These are phyloP conservation scores for Adansonia gregorii DNA, from an alignment of 441 rosid genomes.

Conservation along the genomic window DNA sequence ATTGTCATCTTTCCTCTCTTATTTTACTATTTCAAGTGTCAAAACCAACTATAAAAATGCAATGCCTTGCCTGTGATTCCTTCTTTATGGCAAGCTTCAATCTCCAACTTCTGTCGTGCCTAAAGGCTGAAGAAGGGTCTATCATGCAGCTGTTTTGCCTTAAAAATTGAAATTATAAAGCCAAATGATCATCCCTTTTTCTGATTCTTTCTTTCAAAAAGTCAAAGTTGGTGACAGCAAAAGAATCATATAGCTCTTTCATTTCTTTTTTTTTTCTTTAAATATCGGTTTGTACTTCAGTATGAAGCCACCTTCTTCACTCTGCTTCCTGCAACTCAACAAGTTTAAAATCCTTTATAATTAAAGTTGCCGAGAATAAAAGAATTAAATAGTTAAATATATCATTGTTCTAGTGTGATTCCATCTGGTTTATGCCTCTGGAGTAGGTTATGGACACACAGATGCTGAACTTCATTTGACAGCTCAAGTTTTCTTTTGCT, in stretches of 20 bases:
- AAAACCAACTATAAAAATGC: background rate
- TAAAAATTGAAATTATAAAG: background rate
- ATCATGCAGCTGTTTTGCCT: background rate
- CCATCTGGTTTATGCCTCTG: background rate
- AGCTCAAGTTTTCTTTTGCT: constrained; percentile 10
- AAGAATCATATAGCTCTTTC: background rate
- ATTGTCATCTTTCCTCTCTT: background rate
- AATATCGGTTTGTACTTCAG: background rate
- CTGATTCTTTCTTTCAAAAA: background rate
- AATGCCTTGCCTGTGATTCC: background rate
- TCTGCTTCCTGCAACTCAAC: background rate
- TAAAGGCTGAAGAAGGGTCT: background rate
- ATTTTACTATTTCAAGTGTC: background rate
- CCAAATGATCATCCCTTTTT: background rate
- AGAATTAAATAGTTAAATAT: background rate
- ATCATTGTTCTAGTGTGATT: background rate
- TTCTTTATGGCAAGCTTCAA: background rate
- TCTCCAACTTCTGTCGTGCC: background rate
- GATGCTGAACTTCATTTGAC: background rate
- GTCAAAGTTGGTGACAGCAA: background rate
- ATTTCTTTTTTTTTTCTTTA: background rate
- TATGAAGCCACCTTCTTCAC: background rate
- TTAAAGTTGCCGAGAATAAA: background rate
- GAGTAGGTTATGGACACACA: background rate
- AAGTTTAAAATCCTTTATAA: background rate